phyloP scores from a whole-genome alignment of 2,329 filamentous ascomycete species.

The Cordyceps javanica region DNA sequence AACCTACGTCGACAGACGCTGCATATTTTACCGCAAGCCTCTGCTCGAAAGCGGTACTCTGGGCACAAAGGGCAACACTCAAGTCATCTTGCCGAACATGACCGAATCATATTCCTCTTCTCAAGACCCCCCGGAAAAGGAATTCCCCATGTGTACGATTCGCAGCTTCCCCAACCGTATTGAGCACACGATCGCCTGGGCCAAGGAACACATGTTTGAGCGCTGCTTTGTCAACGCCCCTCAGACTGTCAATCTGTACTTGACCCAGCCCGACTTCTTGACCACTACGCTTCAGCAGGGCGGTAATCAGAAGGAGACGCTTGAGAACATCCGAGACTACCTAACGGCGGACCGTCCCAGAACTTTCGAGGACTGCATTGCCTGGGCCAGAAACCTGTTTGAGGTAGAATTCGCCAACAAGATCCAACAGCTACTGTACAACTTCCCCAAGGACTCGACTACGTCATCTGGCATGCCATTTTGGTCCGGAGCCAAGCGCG shows the following conservation, averaged over 20 bases:
- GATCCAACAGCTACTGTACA: slow-evolving; percentile 90
- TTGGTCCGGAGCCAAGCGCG: slow-evolving; percentile 98
- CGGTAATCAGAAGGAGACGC: slow-evolving; percentile 87
- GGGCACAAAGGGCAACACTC: slow-evolving; percentile 98
- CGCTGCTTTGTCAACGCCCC: slow-evolving; percentile 88
- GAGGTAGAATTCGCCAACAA: slow-evolving; percentile 97
- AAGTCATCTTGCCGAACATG: slow-evolving; percentile 83
- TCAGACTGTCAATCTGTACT: slow-evolving; percentile 89
- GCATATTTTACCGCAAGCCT: slow-evolving; percentile 97
- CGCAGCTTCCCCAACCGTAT: slow-evolving; percentile 97
- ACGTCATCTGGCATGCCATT: slow-evolving; percentile 87
- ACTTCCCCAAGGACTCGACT: slow-evolving; percentile 90
- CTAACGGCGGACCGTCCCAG: slow-evolving; percentile 87
- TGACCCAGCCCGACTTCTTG: slow-evolving; percentile 86
- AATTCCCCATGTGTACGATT: slow-evolving; percentile 97
- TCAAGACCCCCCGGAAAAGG: slow-evolving; percentile 95
- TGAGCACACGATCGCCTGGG: slow-evolving; percentile 98
- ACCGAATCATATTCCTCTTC: slow-evolving; percentile 96
- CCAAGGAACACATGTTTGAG: slow-evolving; percentile 86
- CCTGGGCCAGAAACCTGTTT: slow-evolving; percentile 89
- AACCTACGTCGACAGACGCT: slow-evolving; percentile 92
- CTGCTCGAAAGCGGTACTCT: slow-evolving; percentile 93
- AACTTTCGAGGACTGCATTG: slow-evolving; percentile 92
- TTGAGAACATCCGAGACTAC: slow-evolving; percentile 86
- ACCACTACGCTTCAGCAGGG: slow-evolving; percentile 83